Evolutionary conservation across 257 asterid genomes (phyloP), one percentile per base, ranked within the genome.

Genomic region (Nicotiana attenuata): DNA sequence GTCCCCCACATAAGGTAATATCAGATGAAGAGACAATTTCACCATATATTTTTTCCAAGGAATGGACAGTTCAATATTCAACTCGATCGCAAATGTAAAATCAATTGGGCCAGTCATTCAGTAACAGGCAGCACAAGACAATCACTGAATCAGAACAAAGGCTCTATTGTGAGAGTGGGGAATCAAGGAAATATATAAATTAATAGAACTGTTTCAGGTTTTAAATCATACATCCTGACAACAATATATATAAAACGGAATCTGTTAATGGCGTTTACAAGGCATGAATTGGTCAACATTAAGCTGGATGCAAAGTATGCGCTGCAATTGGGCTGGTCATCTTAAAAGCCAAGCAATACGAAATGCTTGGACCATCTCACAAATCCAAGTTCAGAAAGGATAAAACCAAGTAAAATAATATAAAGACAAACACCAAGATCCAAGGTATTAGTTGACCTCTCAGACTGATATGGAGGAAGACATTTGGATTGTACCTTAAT

Each of bases 401-500:
- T 24, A 73, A 73, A 45, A 73, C 22, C 60, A 71, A 71, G 59
- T 13, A 71, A 20, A 71, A 71, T 13, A 13, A 71, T 71, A 47
- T 14, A 47, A 45, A 47, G 41, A 47, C 14, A 71, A 47, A 13
- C 61, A 73, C 22, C 60, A 14, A 73, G 24, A 50, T 73, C 50
- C 63, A 71, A 71, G 35, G 31, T 13, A 45, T 47, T 33, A 50
- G 45, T 14, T 0, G 64, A 75, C 28, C 45, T 26, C 47, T 24
- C 45, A 29, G 38, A 50, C 26, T 2, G 63, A 50, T 75, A 75
- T 75, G 80, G 63, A 75, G 45, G 80, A 75, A 75, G 26, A 16
- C 41, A 50, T 64, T 26, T 14, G 45, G 41, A 19, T 20, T 61
- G 65, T 91, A 95, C 99, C 99, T 95, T 95, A 81, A 93, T 92